Conservation (phyloP, 2,329 filamentous ascomycete genomes). For the Magnaporthiopsis rhizophila region DNA sequence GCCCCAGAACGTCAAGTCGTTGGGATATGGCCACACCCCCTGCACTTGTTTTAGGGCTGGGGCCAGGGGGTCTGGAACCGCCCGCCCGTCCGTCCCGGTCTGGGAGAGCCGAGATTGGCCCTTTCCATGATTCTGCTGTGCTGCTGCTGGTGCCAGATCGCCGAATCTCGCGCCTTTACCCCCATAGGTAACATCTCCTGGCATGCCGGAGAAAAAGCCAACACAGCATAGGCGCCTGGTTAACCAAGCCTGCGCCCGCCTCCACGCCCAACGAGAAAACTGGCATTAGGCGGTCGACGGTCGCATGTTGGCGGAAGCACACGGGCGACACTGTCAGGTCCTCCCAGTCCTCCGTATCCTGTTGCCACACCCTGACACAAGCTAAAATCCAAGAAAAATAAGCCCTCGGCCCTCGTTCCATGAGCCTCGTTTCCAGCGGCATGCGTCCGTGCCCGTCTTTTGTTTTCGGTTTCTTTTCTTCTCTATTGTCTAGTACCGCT, state of each 20-base stretch:
- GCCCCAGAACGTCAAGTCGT: conserved; percentile 6
- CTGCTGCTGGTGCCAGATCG: no score
- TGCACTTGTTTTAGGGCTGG: neutral
- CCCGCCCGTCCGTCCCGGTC: neutral
- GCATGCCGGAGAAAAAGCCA: no score
- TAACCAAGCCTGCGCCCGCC: neutral
- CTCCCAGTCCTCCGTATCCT: neutral
- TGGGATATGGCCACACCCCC: neutral
- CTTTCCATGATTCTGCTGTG: neutral
- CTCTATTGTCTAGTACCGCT: no score
- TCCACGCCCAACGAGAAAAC: neutral
- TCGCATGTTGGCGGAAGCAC: neutral
- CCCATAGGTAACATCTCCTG: no score
- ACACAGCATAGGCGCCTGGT: neutral
- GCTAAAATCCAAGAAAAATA: neutral
- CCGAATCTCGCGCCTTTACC: neutral
- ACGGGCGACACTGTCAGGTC: neutral
- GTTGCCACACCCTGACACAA: neutral
- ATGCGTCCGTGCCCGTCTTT: no score
- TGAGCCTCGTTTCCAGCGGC: no score
- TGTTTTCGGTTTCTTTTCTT: no score
- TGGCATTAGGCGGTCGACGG: neutral
- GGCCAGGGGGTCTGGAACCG: conserved; percentile 1
- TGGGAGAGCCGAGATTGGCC: neutral
- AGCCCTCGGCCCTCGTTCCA: neutral